Conservation (phyloP, 192 early-diverging fungal species). For the Chytriomyces confervae region DNA sequence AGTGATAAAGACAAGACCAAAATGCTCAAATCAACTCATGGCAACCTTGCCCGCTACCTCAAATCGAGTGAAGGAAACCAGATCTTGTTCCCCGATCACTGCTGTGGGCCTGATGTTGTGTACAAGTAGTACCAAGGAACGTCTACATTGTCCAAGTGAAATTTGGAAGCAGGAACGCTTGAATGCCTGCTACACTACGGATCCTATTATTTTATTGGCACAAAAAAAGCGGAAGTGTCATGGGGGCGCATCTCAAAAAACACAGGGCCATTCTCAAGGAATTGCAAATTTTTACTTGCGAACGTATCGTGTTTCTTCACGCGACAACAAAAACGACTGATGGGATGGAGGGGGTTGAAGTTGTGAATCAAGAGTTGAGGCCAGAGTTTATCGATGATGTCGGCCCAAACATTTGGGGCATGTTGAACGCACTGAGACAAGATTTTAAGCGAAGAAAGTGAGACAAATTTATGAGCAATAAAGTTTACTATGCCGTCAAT, state of each 20-base stretch:
- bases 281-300: constrained; percentile 6
- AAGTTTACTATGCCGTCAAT: too few species aligned
- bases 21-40: background rate
- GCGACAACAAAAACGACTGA: constrained; percentile 30
- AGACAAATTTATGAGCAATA: too few species aligned
- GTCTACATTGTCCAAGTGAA: constrained; percentile 46
- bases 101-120: constrained; percentile 46
- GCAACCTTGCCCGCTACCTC: constrained; percentile 9
- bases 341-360: constrained; percentile 26
- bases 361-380: constrained; percentile 27
- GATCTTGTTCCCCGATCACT: constrained; percentile 43
- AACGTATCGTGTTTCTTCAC: constrained; percentile 40
- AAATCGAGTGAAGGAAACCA: constrained; percentile 5
- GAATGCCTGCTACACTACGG: constrained; percentile 44
- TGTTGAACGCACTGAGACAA: constrained; percentile 38
- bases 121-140: constrained; percentile 37
- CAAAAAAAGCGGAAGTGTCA: background rate
- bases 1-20: constrained; percentile 9
- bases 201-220: constrained; percentile 45
- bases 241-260: constrained; percentile 28
- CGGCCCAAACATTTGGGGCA: constrained; percentile 39
- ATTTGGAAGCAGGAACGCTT: constrained; percentile 44
- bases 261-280: constrained; percentile 5
- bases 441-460: too few species aligned
- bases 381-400: too few species aligned